Evolutionary conservation across 768 basidiomycete genomes (phyloP).

Genomic region (Candolleomyces aberdarensis): DNA sequence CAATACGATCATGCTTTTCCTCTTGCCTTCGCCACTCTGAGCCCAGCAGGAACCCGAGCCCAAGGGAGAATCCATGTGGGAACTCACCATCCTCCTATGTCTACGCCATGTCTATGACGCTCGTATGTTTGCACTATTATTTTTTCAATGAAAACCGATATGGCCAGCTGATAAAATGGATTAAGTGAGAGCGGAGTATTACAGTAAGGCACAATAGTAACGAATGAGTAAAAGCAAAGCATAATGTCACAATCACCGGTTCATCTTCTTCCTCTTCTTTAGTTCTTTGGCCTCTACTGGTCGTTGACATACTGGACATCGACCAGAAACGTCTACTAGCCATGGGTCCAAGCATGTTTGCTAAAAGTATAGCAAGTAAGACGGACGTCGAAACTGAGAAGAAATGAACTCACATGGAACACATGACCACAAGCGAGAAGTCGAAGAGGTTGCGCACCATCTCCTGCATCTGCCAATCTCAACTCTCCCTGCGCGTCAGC

Average conservation of each 20-base stretch:
- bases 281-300: conserved; percentile 54
- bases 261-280: conserved; percentile 26
- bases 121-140: conserved; percentile 2
- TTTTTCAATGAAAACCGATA: background rate
- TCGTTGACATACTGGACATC: conserved; percentile 85
- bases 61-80: background rate
- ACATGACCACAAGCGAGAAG: conserved; percentile 80
- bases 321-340: conserved; percentile 79
- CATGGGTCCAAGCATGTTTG: conserved; percentile 90
- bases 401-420: conserved; percentile 68
- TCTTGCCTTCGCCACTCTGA: background rate
- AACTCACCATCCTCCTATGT: background rate
- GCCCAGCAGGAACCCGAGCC: background rate
- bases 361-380: conserved; percentile 30
- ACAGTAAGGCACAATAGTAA: background rate
- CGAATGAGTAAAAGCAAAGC: background rate
- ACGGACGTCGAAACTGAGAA: background rate
- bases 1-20: conserved; percentile 9
- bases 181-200: background rate
- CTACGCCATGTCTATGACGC: conserved; percentile 3
- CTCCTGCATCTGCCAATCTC: conserved; percentile 67
- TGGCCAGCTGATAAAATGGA: background rate
- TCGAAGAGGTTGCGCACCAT: conserved; percentile 74
- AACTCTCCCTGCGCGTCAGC: conserved; percentile 19
- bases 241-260: conserved; percentile 2